Evolutionary conservation across 2,329 filamentous ascomycete genomes (phyloP).

Genomic region (Epichloe baconii): DNA sequence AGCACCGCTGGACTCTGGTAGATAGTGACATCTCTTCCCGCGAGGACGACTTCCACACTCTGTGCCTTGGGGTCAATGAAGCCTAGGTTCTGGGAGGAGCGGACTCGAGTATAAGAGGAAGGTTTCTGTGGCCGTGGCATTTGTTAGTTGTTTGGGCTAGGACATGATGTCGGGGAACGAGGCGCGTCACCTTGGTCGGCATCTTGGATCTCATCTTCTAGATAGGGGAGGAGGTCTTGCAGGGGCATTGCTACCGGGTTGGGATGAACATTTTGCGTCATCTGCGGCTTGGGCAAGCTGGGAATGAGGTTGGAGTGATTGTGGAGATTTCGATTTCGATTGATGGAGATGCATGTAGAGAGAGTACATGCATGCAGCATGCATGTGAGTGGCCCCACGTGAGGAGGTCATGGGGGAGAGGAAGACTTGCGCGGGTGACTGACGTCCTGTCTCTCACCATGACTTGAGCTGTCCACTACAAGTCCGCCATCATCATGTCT

Average conservation of each 20-base stretch:
- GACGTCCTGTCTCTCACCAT: too few species aligned
- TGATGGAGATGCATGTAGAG: too few species aligned
- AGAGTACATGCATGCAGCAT: too few species aligned
- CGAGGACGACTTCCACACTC: slow-evolving; percentile 53
- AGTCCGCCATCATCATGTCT: too few species aligned
- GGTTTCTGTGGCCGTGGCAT: slow-evolving; percentile 46
- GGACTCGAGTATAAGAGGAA: slow-evolving; percentile 74
- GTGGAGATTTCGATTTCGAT: too few species aligned
- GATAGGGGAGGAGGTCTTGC: slow-evolving; percentile 14
- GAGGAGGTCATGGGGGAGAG: too few species aligned
- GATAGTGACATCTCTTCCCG: slow-evolving; percentile 57
- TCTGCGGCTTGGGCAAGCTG: too few species aligned
- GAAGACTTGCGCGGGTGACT: too few species aligned
- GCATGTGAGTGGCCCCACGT: too few species aligned
- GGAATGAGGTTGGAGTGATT: too few species aligned
- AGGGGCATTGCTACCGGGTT: slow-evolving; percentile 6
- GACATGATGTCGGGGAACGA: background rate
- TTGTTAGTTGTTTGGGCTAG: background rate
- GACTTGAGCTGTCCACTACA: too few species aligned
- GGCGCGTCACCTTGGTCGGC: slow-evolving; percentile 30
- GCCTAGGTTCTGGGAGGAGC: slow-evolving; percentile 63
- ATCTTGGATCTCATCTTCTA: slow-evolving; percentile 33
- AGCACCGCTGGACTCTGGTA: slow-evolving; percentile 75
- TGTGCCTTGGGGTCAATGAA: slow-evolving; percentile 64
- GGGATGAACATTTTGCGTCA: background rate